Percentiles rank a stretch among this genome's conserved stretches.
These are phyloP conservation scores for Prinsepia uniflora DNA, from an alignment of 306 rosid genomes.

Conservation along the genomic window DNA sequence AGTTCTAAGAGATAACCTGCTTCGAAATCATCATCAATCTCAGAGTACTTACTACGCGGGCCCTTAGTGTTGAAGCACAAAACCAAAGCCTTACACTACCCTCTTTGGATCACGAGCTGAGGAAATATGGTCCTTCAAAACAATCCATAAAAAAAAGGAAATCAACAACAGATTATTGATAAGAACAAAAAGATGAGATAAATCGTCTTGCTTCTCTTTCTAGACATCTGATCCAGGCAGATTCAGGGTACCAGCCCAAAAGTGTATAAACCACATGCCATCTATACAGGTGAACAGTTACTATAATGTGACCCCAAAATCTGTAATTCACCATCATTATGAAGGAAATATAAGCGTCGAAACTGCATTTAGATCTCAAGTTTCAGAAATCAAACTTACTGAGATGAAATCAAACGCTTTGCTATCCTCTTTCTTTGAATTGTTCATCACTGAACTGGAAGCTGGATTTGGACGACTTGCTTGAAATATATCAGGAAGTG, in stretches of 20 bases:
- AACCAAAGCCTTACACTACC: constrained; percentile 38
- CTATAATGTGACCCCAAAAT: neutral
- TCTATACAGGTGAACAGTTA: neutral
- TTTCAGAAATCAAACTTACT: constrained; percentile 46
- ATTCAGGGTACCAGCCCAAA: neutral
- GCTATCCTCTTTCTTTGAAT: constrained; percentile 83
- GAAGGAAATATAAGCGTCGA: constrained; percentile 13
- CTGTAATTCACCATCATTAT: constrained; percentile 4
- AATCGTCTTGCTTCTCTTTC: neutral
- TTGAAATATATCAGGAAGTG: constrained; percentile 89
- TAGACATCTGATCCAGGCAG: neutral
- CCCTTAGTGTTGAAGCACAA: constrained; percentile 25
- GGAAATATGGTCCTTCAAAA: constrained; percentile 77
- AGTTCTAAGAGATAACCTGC: constrained; percentile 17
- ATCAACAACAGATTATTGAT: neutral
- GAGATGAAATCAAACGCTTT: constrained; percentile 97
- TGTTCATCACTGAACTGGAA: constrained; percentile 54
- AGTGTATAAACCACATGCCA: neutral
- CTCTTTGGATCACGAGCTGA: constrained; percentile 85
- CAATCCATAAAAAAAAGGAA: neutral
- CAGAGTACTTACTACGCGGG: constrained; percentile 16
- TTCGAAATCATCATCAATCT: constrained; percentile 14
- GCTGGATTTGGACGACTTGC: constrained; percentile 53
- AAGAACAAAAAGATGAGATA: neutral
- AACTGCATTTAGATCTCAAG: constrained; percentile 13